phyloP scores from a whole-genome alignment of 164 flowering plant genomes.

The Vitis amurensis region DNA sequence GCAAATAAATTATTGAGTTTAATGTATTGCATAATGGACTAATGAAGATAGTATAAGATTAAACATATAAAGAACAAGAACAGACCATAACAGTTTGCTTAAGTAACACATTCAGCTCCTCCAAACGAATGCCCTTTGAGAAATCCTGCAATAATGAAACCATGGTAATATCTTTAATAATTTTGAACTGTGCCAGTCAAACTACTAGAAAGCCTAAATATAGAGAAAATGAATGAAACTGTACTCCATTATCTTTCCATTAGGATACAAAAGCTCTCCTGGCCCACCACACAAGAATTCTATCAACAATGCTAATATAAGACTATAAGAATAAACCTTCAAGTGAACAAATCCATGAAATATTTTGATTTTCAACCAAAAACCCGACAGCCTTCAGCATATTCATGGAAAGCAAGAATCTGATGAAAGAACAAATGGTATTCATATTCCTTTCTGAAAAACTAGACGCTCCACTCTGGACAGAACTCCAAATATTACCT shows the following conservation, averaged over 20 bases:
- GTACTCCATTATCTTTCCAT: neutral
- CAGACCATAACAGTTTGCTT: conserved; percentile 90
- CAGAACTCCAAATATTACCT: conserved; percentile 41
- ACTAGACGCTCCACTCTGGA: neutral
- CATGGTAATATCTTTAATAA: conserved; percentile 1
- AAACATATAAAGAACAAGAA: conserved; percentile 13
- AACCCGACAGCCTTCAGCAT: neutral
- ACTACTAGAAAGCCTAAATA: neutral
- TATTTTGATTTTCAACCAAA: neutral
- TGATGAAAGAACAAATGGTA: neutral
- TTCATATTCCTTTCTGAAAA: neutral
- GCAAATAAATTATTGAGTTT: neutral
- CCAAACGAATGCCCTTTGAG: conserved; percentile 83
- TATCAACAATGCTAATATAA: neutral
- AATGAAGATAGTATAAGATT: neutral
- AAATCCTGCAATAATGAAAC: conserved; percentile 61
- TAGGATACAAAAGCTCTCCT: neutral
- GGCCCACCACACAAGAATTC: neutral
- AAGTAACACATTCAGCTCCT: conserved; percentile 82
- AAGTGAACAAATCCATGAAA: neutral
- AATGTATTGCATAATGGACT: neutral
- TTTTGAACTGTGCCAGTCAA: neutral
- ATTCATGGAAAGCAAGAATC: neutral
- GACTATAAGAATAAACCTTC: neutral
- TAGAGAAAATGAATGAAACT: neutral